Conservation (phyloP, 2,329 filamentous ascomycete genomes). For the Aspergillus sp. region DNA sequence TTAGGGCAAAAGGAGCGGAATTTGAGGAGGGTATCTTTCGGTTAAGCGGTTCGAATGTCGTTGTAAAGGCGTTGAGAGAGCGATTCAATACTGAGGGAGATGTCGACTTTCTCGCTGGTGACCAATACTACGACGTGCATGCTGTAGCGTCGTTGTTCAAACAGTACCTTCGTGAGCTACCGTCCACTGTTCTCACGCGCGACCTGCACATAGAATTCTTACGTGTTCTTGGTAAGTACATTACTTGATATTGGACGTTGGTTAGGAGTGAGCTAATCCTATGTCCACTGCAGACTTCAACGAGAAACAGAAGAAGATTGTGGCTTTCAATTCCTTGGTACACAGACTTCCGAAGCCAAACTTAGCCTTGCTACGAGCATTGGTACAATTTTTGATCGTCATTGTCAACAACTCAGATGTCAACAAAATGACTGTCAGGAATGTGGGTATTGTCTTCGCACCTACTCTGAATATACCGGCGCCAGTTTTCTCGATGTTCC, state of each 20-base stretch:
- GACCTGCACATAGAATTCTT: conserved; percentile 90
- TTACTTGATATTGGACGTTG: background rate
- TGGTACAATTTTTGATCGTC: conserved; percentile 84
- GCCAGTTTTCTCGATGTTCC: conserved; percentile 87
- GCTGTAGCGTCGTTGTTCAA: conserved; percentile 93
- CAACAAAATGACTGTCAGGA: conserved; percentile 98
- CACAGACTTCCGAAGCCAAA: conserved; percentile 79
- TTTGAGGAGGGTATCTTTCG: conserved; percentile 95
- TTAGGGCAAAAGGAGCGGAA: conserved; percentile 77
- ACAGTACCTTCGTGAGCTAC: conserved; percentile 87
- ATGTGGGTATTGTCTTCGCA: conserved; percentile 97
- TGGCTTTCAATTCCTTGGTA: conserved; percentile 73
- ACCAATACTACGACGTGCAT: conserved; percentile 90
- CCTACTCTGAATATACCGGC: conserved; percentile 95
- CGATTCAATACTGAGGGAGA: conserved; percentile 93
- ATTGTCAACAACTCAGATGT: conserved; percentile 86
- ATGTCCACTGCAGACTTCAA: conserved; percentile 59
- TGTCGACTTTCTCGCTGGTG: conserved; percentile 75
- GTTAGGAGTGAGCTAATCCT: conserved; percentile 6
- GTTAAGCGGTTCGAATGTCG: conserved; percentile 91
- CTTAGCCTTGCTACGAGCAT: conserved; percentile 74
- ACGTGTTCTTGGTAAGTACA: conserved; percentile 63
- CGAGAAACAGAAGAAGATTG: conserved; percentile 73
- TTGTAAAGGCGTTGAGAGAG: conserved; percentile 87
- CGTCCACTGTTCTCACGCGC: conserved; percentile 84